These are phyloP conservation scores for Babesia ovis DNA, from an alignment of 169 alveolate genomes.

Conservation along the genomic window DNA sequence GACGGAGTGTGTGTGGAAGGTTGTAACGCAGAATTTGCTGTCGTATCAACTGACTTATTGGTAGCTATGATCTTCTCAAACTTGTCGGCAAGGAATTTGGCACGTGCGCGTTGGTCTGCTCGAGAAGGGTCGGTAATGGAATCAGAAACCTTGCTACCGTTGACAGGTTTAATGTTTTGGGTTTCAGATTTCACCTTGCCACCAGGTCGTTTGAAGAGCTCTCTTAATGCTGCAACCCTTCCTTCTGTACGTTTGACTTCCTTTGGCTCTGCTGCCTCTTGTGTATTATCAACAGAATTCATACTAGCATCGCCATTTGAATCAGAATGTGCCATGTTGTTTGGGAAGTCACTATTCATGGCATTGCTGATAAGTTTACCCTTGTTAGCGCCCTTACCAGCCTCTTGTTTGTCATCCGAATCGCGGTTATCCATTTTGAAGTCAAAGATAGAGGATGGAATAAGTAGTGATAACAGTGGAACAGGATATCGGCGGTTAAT, in stretches of 20 bases:
- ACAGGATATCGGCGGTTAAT: background rate
- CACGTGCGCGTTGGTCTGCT: conserved; percentile 6
- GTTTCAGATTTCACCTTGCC: background rate
- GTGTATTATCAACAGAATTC: background rate
- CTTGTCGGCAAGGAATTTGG: conserved; percentile 18
- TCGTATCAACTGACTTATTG: background rate
- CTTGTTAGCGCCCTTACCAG: background rate
- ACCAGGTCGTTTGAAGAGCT: too few relatives aligned
- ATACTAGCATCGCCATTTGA: background rate
- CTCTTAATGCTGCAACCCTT: background rate
- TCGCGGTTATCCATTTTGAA: background rate
- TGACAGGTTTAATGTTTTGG: background rate
- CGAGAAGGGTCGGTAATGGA: too few relatives aligned
- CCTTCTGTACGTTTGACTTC: background rate
- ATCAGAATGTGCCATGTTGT: background rate
- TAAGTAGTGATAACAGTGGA: background rate
- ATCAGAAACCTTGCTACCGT: too few relatives aligned
- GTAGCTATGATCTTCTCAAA: conserved; percentile 4
- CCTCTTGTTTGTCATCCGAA: background rate
- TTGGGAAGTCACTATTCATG: background rate
- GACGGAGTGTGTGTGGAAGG: background rate
- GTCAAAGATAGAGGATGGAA: background rate
- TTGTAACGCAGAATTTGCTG: background rate
- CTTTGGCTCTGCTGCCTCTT: background rate
- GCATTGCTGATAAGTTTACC: background rate